phyloP scores from a whole-genome alignment of 768 basidiomycete genomes.

The Sarcomyxa edulis region DNA sequence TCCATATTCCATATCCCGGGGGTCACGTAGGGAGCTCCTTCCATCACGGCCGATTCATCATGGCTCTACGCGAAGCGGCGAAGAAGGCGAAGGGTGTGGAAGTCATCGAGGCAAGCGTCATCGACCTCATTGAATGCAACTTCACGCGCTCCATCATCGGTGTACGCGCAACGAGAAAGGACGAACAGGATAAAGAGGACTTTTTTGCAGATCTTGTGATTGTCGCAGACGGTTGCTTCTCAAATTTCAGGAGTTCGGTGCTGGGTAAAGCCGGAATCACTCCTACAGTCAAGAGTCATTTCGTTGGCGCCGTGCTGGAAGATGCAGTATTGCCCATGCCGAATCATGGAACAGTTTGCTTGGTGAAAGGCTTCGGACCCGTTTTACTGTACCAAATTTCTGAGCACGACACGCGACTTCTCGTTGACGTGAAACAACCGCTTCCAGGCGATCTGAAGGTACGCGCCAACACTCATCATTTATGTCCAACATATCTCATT shows the following conservation, averaged over 20 bases:
- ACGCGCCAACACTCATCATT: neutral
- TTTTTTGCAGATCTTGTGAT: slow-evolving; percentile 77
- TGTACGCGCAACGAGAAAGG: slow-evolving; percentile 52
- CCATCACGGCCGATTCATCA: slow-evolving; percentile 91
- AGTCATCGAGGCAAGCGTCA: slow-evolving; percentile 80
- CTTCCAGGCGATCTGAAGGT: slow-evolving; percentile 79
- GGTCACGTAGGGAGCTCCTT: slow-evolving; percentile 75
- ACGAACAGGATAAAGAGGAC: slow-evolving; percentile 37
- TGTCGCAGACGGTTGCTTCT: slow-evolving; percentile 93
- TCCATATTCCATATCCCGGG: slow-evolving; percentile 86
- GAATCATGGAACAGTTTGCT: slow-evolving; percentile 78
- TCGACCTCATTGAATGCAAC: slow-evolving; percentile 62
- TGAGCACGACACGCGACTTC: slow-evolving; percentile 84
- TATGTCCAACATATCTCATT: slow-evolving; percentile 2
- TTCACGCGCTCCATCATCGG: slow-evolving; percentile 51
- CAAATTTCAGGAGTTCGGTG: slow-evolving; percentile 79
- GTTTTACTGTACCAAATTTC: slow-evolving; percentile 93
- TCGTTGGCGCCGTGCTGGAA: slow-evolving; percentile 81
- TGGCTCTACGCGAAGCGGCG: slow-evolving; percentile 68
- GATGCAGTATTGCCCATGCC: slow-evolving; percentile 69
- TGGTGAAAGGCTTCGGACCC: slow-evolving; percentile 78
- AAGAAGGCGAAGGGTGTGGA: slow-evolving; percentile 59
- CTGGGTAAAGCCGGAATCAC: slow-evolving; percentile 47
- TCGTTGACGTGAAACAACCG: slow-evolving; percentile 84
- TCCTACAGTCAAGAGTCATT: slow-evolving; percentile 57